phyloP scores from a whole-genome alignment of 208 protist genomes.

The Wallacemonas collosoma region DNA sequence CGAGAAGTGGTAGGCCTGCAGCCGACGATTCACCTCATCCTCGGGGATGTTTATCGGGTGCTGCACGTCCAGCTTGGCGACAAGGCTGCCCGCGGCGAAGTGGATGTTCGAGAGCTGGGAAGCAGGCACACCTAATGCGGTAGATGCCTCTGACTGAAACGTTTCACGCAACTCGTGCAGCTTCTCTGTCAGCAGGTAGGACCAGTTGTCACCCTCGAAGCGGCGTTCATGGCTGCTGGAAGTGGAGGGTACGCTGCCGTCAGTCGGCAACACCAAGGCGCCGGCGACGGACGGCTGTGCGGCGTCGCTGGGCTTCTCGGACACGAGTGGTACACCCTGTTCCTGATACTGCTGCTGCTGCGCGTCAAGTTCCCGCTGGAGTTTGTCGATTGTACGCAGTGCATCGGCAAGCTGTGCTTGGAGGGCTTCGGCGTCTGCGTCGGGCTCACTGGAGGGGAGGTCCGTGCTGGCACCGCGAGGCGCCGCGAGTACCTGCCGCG shows the following conservation, averaged over 20 bases:
- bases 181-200: conserved; percentile 48
- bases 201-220: conserved; percentile 59
- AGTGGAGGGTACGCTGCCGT: conserved; percentile 13
- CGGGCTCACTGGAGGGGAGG: background rate
- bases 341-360: conserved; percentile 3
- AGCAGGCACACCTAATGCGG: conserved; percentile 41
- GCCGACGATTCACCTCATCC: conserved; percentile 40
- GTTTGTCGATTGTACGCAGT: conserved; percentile 19
- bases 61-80: conserved; percentile 39
- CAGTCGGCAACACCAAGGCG: conserved; percentile 11
- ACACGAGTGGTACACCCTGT: background rate
- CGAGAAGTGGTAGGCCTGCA: conserved; percentile 43
- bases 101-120: conserved; percentile 36
- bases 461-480: background rate
- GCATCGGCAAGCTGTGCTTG: conserved; percentile 19
- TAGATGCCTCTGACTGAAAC: conserved; percentile 45
- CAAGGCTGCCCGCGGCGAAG: conserved; percentile 31
- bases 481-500: background rate
- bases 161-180: conserved; percentile 45
- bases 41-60: conserved; percentile 36
- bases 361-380: conserved; percentile 25
- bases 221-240: conserved; percentile 25
- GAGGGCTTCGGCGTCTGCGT: background rate
- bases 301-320: background rate
- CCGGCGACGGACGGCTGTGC: conserved; percentile 14